Base-by-base conservation (phyloP, 179 eudicot genomes). In the Amaranthus tricolor region DNA sequence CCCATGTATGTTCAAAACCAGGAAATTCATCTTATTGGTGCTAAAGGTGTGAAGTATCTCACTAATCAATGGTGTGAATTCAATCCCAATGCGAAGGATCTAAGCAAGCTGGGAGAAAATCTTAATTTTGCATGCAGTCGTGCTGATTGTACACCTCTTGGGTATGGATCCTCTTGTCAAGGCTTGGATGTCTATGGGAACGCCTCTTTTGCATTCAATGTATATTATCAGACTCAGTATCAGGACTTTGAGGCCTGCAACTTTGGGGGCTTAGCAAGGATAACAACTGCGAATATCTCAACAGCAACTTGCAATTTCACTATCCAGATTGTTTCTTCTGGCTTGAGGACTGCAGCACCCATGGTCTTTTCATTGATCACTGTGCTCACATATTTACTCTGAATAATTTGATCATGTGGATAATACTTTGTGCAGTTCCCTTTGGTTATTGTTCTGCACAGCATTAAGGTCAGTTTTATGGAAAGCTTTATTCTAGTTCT, bases 141-240 rank as follows among this genome's bases (percentile, higher is more conserved):
- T 53, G 81, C 90, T 1, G 97, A 92, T 76, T 92, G 97, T 66
- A 92, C 97, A 2, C 78, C 94, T 5, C 93, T 92, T 17, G 93
- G 94, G 6, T 89, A 85, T 57, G 96, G 97, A 3, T 87, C 90
- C 5, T 90, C 97, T 7, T 92, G 97, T 68, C 77, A 83, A 5
- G 88, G 90, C 1, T 66, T 92, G 82, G 96, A 92, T 72, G 77
- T 80, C 0, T 77, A 82, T 65, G 91, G 86, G 1, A 90, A 90
- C 45, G 89, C 86, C 24, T 89, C 97, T 0, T 94, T 88, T 66
- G 98, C 98, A 4, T 94, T 94, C 53, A 94, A 94, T 56, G 86
- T 85, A 66, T 94, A 87, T 52, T 94, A 74, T 73, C 98, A 94
- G 82, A 90, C 83, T n/a, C 86, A 89, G 73, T 81, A 85, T 74